These are phyloP conservation scores for Geranium incanum DNA, from an alignment of 441 rosid genomes.

Conservation along the genomic window DNA sequence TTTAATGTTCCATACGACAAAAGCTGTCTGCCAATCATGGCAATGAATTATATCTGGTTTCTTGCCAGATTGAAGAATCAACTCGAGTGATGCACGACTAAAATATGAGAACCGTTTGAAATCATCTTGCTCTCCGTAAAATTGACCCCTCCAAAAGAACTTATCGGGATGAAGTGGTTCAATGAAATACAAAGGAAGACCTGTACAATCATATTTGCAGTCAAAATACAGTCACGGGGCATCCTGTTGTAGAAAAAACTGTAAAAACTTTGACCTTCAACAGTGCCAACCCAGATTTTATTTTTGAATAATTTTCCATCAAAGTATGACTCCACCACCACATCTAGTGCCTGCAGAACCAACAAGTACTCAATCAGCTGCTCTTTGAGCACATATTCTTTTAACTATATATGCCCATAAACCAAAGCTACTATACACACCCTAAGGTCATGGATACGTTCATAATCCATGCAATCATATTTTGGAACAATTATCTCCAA, in stretches of 20 bases:
- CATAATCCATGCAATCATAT: conserved; percentile 92
- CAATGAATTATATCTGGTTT: conserved; percentile 94
- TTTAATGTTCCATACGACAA: conserved; percentile 54
- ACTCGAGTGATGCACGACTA: conserved; percentile 91
- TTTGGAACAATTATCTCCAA: conserved; percentile 89
- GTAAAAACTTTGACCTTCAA: conserved; percentile 53
- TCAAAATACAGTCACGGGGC: conserved; percentile 27
- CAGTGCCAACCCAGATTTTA: conserved; percentile 81
- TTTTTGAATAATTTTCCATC: conserved; percentile 75
- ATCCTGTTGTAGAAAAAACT: conserved; percentile 1
- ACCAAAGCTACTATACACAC: conserved; percentile 29
- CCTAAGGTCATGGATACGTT: conserved; percentile 59
- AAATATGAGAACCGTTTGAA: conserved; percentile 88
- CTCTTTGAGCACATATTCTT: conserved; percentile 1
- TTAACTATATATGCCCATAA: conserved; percentile 4
- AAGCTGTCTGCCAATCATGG: conserved; percentile 99
- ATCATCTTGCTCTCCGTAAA: conserved; percentile 91
- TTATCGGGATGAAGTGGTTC: conserved; percentile 94
- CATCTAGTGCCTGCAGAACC: conserved; percentile 65
- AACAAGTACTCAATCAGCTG: conserved; percentile 12
- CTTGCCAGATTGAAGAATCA: conserved; percentile 86
- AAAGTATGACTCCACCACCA: conserved; percentile 65
- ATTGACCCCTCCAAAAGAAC: conserved; percentile 90
- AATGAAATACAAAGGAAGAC: conserved; percentile 89
- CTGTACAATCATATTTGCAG: conserved; percentile 37